Percentiles rank a stretch among this genome's conserved stretches.
Evolutionary conservation across 169 alveolate genomes (phyloP).

Genomic region (Plasmodium relictum): DNA sequence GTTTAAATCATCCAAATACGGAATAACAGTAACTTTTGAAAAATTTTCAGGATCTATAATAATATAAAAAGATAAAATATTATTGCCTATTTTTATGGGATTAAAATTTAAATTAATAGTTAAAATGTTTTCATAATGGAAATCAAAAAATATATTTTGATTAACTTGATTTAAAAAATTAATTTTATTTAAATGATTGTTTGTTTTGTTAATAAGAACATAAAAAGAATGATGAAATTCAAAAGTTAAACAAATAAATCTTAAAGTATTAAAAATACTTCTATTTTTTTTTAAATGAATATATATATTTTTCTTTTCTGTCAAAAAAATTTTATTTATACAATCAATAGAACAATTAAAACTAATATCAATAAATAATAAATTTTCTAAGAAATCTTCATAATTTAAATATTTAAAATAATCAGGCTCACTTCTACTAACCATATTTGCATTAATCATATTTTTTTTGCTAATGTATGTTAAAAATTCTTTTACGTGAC

Average conservation of each 20-base stretch:
- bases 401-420: not conserved
- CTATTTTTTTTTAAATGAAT: conserved; percentile 44
- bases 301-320: conserved; percentile 48
- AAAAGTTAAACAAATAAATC: conserved; percentile 50
- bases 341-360: conserved; percentile 41
- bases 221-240: conserved; percentile 60
- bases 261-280: conserved; percentile 42
- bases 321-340: conserved; percentile 45
- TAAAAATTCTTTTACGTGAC: not conserved
- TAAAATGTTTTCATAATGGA: conserved; percentile 31
- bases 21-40: conserved; percentile 52
- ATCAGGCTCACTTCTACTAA: not conserved
- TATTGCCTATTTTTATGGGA: not conserved
- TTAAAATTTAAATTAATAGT: conserved; percentile 31
- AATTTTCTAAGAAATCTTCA: conserved; percentile 7
- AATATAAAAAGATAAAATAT: conserved; percentile 33
- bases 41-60: conserved; percentile 42
- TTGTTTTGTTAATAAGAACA: conserved; percentile 44
- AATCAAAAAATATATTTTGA: not conserved
- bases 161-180: conserved; percentile 34
- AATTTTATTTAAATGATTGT: conserved; percentile 34
- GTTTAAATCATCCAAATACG: conserved; percentile 5
- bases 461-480: not conserved
- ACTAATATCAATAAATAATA: conserved; percentile 23
- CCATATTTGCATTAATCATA: not conserved